phyloP scores from a whole-genome alignment of 805 yeast species.

The Wickerhamiella bombiphila region DNA sequence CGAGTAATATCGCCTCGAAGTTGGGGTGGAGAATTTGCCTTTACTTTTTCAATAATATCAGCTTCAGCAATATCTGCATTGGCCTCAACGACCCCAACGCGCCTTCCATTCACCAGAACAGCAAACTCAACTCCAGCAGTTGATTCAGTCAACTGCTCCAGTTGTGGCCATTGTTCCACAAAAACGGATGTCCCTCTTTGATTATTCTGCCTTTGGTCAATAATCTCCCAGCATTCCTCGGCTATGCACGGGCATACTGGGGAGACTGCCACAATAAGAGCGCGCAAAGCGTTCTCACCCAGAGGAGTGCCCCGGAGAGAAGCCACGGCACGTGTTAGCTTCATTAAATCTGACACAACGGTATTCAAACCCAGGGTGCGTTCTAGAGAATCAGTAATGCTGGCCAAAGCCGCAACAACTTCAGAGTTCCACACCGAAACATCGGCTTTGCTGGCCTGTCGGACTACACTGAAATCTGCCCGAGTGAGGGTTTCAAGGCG shows the following conservation, averaged over 20 bases:
- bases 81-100: slow-evolving; percentile 3
- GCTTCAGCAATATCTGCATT: slow-evolving; percentile 4
- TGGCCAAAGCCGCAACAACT: slow-evolving; percentile 32
- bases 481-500: not conserved
- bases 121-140: slow-evolving; percentile 29
- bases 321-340: slow-evolving; percentile 39
- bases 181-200: slow-evolving; percentile 40
- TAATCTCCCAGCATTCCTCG: slow-evolving; percentile 65
- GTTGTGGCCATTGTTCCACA: slow-evolving; percentile 50
- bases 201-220: slow-evolving; percentile 19
- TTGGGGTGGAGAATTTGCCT: not conserved
- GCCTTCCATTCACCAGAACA: slow-evolving; percentile 63
- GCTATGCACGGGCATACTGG: slow-evolving; percentile 73
- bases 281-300: slow-evolving; percentile 21
- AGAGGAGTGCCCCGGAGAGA: slow-evolving; percentile 29
- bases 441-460: slow-evolving; percentile 29
- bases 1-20: slow-evolving; percentile 2
- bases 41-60: slow-evolving; percentile 6
- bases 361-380: slow-evolving; percentile 59
- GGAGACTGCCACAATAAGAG: slow-evolving; percentile 46
- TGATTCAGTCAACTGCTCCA: slow-evolving; percentile 28
- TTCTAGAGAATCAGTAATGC: slow-evolving; percentile 47
- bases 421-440: slow-evolving; percentile 39
- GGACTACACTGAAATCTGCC: slow-evolving; percentile 6
- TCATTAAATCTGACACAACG: slow-evolving; percentile 81